Conservation (phyloP, 164 flowering plant species). For the Pachysandra terminalis region DNA sequence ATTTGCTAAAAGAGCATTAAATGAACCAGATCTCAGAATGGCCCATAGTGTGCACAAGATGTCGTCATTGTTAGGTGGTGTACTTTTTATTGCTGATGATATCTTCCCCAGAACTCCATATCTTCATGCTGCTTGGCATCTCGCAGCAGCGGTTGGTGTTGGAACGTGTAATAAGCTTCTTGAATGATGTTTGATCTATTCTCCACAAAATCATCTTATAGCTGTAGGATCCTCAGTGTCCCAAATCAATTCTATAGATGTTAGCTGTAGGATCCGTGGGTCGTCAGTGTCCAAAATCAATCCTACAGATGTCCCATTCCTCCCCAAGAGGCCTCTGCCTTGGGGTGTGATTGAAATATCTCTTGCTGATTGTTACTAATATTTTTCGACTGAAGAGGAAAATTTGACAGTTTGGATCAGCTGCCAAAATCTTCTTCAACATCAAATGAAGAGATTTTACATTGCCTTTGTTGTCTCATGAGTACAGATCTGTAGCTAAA, state of each 20-base stretch:
- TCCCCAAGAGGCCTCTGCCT: too few species aligned
- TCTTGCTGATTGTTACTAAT: too few species aligned
- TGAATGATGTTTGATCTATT: conserved; percentile 31
- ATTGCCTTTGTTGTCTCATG: background rate
- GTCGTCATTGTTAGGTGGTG: conserved; percentile 82
- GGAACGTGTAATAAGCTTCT: conserved; percentile 92
- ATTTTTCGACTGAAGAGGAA: too few species aligned
- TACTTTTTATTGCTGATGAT: conserved; percentile 86
- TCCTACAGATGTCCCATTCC: too few species aligned
- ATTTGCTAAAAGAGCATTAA: conserved; percentile 77
- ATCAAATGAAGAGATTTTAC: background rate
- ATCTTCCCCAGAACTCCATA: conserved; percentile 72
- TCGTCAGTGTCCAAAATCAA: too few species aligned
- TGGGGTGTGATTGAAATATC: too few species aligned
- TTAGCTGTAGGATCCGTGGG: too few species aligned
- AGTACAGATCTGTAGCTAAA: background rate
- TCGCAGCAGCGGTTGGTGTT: conserved; percentile 95
- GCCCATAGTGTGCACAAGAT: conserved; percentile 80
- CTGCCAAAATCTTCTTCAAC: background rate
- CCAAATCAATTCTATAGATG: too few species aligned
- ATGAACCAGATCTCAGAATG: conserved; percentile 69
- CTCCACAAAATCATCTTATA: background rate
- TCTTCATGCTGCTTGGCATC: conserved; percentile 97
- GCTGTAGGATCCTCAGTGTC: background rate
- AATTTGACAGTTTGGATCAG: background rate